phyloP scores from a whole-genome alignment of 2,329 filamentous ascomycete genomes.

The Endothia cerciana region DNA sequence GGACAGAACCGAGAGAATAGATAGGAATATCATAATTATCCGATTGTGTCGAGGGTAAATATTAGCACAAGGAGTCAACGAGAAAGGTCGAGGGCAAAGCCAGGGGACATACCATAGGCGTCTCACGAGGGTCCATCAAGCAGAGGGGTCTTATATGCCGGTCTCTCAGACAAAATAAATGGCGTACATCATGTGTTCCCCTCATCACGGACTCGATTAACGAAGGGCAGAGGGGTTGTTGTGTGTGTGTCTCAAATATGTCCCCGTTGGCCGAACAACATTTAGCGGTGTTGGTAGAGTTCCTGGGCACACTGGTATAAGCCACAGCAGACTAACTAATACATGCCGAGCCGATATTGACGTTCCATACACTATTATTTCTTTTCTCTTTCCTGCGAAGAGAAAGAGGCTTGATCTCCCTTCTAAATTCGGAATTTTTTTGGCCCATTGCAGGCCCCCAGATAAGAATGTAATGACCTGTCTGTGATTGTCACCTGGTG shows the following conservation, averaged over 20 bases:
- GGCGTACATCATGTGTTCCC: too few relatives aligned
- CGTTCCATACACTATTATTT: neutral
- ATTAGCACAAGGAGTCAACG: neutral
- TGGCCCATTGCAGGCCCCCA: neutral
- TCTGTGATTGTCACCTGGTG: neutral
- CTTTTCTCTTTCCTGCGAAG: neutral
- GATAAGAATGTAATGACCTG: neutral
- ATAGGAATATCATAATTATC: neutral
- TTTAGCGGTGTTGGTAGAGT: neutral
- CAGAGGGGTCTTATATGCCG: too few relatives aligned
- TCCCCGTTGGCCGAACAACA: too few relatives aligned
- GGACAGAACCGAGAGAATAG: neutral
- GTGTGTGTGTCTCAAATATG: too few relatives aligned
- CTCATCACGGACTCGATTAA: too few relatives aligned
- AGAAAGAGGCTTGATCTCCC: neutral
- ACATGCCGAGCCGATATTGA: neutral
- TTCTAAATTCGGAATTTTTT: neutral
- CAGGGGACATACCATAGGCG: neutral
- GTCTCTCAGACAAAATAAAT: too few relatives aligned
- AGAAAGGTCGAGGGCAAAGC: neutral
- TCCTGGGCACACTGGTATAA: neutral
- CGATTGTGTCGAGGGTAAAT: neutral
- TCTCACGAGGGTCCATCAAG: too few relatives aligned
- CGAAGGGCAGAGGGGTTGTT: too few relatives aligned
- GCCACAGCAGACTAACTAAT: neutral